Evolutionary conservation across 345 rosid genomes (phyloP), one percentile per base, ranked within the genome.

Genomic region (Leavenworthia alabamica): DNA sequence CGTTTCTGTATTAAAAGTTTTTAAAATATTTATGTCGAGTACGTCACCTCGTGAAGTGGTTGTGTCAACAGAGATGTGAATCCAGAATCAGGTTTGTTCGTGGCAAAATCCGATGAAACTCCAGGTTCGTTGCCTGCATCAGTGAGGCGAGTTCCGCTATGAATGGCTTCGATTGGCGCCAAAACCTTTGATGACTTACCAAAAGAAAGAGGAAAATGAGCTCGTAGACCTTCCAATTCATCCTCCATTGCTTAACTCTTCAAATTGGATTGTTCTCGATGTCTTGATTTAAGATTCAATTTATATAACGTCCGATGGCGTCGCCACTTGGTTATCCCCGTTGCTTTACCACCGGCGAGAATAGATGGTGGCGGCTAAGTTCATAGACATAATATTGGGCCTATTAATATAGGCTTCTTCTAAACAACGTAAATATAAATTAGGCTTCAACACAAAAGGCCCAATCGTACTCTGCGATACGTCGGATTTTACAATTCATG

Each of bases 141-240:
- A 2, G 41, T 80, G 16, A 90, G 94, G 74, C 91, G 96, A 52
- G 95, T 89, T 47, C 88, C 45, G 80, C 43, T 82, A 75, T 89
- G 97, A 69, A 89, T 67, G 52, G 78, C 62, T 54, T 89, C 95
- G 20, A 77, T 82, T 35, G 92, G 35, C 39, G 86, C 75, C 47
- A 82, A 82, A 56, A 82, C 65, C 19, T 74, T 83, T 17, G 84
- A 73, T 49, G 80, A 77, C 72, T 89, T 89, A 63, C 97, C 97
- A 23, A 89, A 86, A 15, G 90, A 39, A 28, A 80, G 70, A 68
- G 97, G 97, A 70, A 89, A 86, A 9, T 84, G 85, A 41, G 86
- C 85, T 70, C 95, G 75, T 5, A 79, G 62, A 8, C 88, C 91
- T 19, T 81, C 90, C 70, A 77, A 78, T 42, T 89, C 97, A 64